Evolutionary conservation across 2,329 filamentous ascomycete genomes (phyloP), one percentile per base, ranked within the genome.

Genomic region (Epichloe sylvatica): DNA sequence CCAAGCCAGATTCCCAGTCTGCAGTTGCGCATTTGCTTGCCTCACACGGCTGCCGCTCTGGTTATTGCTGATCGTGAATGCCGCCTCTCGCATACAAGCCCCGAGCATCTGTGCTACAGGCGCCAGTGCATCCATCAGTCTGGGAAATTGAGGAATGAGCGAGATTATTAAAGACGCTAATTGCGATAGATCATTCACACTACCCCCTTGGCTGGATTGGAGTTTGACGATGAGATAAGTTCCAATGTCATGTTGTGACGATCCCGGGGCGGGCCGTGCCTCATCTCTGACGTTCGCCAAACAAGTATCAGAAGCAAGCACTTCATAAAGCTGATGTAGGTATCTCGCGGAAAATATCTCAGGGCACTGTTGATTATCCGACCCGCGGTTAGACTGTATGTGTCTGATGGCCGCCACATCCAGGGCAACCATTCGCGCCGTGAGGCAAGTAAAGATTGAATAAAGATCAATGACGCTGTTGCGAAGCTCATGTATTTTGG

Each of bases 371-470:
- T 55, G 55, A 25, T 52, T 52, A 36, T 52, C 50, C 12, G 23
- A 15, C 2, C 37, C 25, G 12, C 23, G 30, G 17, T 37, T 37
- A 21, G 52, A 19, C 21, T 52, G 49, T 15, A 54, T 52, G 13
- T 59, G 57, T 38, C 54, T 53, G 7, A 62, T 30, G 8, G 48
- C 53, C 11, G 52, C 42, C 38, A 52, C 50, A 56, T 83, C 79
- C 52, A 78, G 62, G 13, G 64, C 59, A 47, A 80, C 62, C 51
- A 81, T 74, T 52, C 69, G 70, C 12, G 72, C 74, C 1, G 76
- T 66, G 42, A 83, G 59, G 50, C 62, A 68, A n/a, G 75, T 69
- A 53, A 73, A 75, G 2, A 59, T 58, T 9, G 55, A 52, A 53
- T 69, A 73, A 40, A 75, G 64, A 0, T 55, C 53, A 46, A 59